phyloP scores from a whole-genome alignment of 352 stramenopile genomes.

The Phytopythium chamaehyphon region DNA sequence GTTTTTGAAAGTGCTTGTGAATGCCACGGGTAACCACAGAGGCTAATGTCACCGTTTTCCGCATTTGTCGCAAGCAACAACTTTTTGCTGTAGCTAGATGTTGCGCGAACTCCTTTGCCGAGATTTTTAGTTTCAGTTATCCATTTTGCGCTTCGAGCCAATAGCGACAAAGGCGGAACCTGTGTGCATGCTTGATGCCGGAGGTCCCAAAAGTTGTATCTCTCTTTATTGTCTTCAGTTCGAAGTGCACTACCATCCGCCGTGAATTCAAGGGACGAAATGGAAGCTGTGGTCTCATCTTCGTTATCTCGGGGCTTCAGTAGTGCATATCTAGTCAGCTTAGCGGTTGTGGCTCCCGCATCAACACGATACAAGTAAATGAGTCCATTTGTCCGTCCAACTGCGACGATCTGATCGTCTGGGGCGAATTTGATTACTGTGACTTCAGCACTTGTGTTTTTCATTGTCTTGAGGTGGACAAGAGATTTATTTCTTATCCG shows the following conservation, averaged over 20 bases:
- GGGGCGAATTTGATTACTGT: slow-evolving; percentile 45
- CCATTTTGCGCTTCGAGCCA: slow-evolving; percentile 48
- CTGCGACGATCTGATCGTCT: slow-evolving; percentile 37
- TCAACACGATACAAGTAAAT: slow-evolving; percentile 73
- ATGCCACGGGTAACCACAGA: neutral
- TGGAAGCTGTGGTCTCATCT: slow-evolving; percentile 10
- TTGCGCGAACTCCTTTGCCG: slow-evolving; percentile 2
- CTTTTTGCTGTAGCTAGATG: slow-evolving; percentile 3
- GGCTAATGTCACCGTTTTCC: neutral
- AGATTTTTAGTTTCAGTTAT: slow-evolving; percentile 43
- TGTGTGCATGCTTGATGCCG: slow-evolving; percentile 37
- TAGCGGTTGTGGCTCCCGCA: neutral
- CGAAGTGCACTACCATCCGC: slow-evolving; percentile 53
- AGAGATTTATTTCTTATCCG: slow-evolving; percentile 17
- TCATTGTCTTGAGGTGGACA: slow-evolving; percentile 43
- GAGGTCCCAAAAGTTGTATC: slow-evolving; percentile 63
- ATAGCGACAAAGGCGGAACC: slow-evolving; percentile 31
- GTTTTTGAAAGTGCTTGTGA: neutral
- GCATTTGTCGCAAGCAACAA: neutral
- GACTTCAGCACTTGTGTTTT: slow-evolving; percentile 50
- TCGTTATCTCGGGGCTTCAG: slow-evolving; percentile 40
- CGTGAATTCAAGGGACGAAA: slow-evolving; percentile 62
- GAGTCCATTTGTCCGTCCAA: slow-evolving; percentile 53
- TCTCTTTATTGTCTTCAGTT: slow-evolving; percentile 32
- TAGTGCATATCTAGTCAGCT: slow-evolving; percentile 48